Evolutionary conservation across 768 basidiomycete species (phyloP).

Genomic region (Podaxis sp.): DNA sequence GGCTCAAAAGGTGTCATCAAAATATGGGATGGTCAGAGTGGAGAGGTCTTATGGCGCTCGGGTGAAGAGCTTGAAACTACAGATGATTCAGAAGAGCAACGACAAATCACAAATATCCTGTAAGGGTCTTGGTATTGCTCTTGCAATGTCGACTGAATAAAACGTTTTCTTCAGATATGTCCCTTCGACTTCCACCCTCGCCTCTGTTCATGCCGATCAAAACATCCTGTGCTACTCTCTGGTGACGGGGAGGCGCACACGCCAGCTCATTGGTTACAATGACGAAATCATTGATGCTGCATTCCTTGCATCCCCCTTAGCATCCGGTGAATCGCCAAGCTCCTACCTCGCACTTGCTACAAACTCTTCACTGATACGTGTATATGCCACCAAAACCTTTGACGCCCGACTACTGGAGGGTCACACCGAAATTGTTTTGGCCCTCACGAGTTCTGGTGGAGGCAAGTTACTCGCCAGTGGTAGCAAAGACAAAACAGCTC

Average conservation of each 20-base stretch:
- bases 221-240: conserved; percentile 93
- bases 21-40: conserved; percentile 79
- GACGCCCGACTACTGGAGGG: conserved; percentile 87
- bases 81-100: conserved; percentile 70
- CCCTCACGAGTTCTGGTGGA: conserved; percentile 67
- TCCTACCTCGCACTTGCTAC: conserved; percentile 92
- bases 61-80: conserved; percentile 48
- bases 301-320: conserved; percentile 56
- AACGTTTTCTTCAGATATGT: conserved; percentile 57
- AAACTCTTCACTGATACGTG: conserved; percentile 91
- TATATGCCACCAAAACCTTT: conserved; percentile 75
- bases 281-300: conserved; percentile 94
- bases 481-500: conserved; percentile 87
- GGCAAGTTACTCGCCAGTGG: conserved; percentile 84
- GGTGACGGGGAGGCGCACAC: conserved; percentile 55
- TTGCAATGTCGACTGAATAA: conserved; percentile 13
- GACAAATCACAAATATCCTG: conserved; percentile 83
- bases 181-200: conserved; percentile 58
- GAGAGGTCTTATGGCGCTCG: conserved; percentile 60
- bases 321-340: conserved; percentile 39
- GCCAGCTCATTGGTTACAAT: conserved; percentile 94
- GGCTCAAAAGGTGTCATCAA: conserved; percentile 87
- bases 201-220: conserved; percentile 93
- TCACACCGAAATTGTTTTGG: conserved; percentile 90
- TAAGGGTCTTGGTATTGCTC: conserved; percentile 41